Percentiles rank a stretch among this genome's conserved stretches.
Conservation (phyloP, 2,329 filamentous ascomycete genomes). For the Colletotrichum zoysiae region DNA sequence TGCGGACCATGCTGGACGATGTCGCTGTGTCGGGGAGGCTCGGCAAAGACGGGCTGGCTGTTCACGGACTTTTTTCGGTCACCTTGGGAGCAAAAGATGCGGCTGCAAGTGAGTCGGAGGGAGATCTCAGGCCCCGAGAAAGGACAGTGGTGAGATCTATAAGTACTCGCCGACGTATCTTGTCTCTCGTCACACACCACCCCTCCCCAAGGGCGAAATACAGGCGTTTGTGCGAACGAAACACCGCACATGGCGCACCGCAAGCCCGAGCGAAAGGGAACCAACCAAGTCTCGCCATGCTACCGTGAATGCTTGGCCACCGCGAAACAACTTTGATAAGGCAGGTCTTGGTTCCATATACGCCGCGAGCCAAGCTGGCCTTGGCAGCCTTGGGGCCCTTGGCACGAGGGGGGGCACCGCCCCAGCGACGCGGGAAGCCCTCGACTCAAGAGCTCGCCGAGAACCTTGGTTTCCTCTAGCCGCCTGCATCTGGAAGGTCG, state of each 20-base stretch:
- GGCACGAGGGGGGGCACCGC: neutral
- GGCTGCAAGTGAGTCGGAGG: neutral
- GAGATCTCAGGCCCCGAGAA: neutral
- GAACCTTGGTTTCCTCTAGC: neutral
- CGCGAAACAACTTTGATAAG: slow-evolving; percentile 15
- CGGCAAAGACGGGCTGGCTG: slow-evolving; percentile 12
- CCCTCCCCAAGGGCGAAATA: neutral
- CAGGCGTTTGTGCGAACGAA: too few relatives aligned
- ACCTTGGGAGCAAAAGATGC: neutral
- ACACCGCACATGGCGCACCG: neutral
- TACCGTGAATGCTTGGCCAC: slow-evolving; percentile 18
- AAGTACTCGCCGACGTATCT: neutral
- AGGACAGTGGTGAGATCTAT: slow-evolving; percentile 10
- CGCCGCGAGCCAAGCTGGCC: slow-evolving; percentile 6
- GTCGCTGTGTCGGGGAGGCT: slow-evolving; percentile 5
- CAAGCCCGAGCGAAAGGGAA: slow-evolving; percentile 21
- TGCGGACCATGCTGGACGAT: slow-evolving; percentile 44
- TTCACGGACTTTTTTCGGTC: slow-evolving; percentile 2
- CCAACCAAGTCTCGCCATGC: slow-evolving; percentile 2
- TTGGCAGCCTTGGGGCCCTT: slow-evolving; percentile 27
- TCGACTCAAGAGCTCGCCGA: neutral
- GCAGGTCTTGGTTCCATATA: slow-evolving; percentile 28
- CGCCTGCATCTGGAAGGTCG: slow-evolving; percentile 18
- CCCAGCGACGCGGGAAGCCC: neutral
- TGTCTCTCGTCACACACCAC: neutral